phyloP scores from a whole-genome alignment of 805 yeast genomes.

The Maudiozyma saulgeensis region DNA sequence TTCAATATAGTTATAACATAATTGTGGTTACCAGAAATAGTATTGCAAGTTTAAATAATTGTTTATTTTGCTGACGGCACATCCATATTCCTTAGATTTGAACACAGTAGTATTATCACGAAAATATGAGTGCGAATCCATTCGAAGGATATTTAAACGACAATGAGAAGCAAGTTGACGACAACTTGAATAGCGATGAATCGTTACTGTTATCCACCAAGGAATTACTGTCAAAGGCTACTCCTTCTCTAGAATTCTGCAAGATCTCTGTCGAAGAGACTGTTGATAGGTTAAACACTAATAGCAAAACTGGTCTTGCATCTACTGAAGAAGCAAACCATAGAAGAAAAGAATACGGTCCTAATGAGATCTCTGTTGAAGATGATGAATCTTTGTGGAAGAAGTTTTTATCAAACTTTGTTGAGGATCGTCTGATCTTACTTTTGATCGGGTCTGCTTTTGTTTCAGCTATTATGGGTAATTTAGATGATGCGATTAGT shows the following conservation, averaged over 20 bases:
- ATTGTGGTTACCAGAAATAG: too few relatives aligned
- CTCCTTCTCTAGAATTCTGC: conserved; percentile 58
- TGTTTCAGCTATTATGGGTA: conserved; percentile 83
- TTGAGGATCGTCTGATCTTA: conserved; percentile 84
- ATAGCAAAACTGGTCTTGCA: conserved; percentile 48
- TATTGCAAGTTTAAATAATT: too few relatives aligned
- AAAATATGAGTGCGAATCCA: conserved; percentile 30
- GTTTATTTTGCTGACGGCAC: too few relatives aligned
- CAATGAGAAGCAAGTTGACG: neutral
- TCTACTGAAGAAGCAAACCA: conserved; percentile 61
- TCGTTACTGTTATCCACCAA: conserved; percentile 11
- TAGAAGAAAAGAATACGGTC: conserved; percentile 68
- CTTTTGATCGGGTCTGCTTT: conserved; percentile 84
- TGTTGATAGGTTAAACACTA: conserved; percentile 51
- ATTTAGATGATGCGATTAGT: conserved; percentile 86
- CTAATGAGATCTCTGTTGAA: conserved; percentile 66
- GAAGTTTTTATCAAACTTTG: conserved; percentile 72
- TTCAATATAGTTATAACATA: too few relatives aligned
- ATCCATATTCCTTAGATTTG: neutral
- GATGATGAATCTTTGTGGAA: conserved; percentile 62
- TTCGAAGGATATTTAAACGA: conserved; percentile 10
- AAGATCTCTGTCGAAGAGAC: conserved; percentile 59
- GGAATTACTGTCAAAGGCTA: conserved; percentile 28
- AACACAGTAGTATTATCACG: neutral
- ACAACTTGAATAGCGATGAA: conserved; percentile 1